Evolutionary conservation across 2,329 filamentous ascomycete species (phyloP), one percentile per base, ranked within the genome.

Genomic region (Davidsoniella virescens): DNA sequence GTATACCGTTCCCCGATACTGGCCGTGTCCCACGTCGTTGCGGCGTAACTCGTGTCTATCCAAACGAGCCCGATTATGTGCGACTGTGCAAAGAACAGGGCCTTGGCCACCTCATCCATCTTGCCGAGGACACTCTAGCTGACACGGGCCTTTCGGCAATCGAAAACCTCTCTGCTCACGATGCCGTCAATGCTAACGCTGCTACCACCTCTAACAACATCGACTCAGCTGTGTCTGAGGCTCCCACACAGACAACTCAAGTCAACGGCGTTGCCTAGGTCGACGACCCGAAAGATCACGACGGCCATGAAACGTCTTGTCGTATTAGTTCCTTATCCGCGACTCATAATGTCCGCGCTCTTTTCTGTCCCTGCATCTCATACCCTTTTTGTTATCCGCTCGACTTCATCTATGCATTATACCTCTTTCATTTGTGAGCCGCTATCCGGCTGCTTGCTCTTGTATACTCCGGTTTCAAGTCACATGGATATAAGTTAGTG

Each of bases 21-120:
- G 65, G 66, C 23, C 68, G 70, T 38, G 71, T 76, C 14, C 75
- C 76, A 3, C 70, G 76, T 37, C 69, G 72, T 33, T 45, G 33
- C 16, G 69, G 76, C 4, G 57, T 80, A 10, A 60, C 70, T 2
- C 69, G 70, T 17, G 72, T 78, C 2, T 64, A 66, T 10, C 69
- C 72, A 5, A 67, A 72, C 42, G 76, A 80, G 47, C 71, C 75
- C 2, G 75, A 78, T 26, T 80, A 78, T 55, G 63, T 63, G 23
- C 67, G 67, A 29, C 61, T 78, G 16, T 78, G 72, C 58, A 62
- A 68, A 49, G 71, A 78, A 53, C 75, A 80, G 59, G 72, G 73
- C n/a, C 65, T 78, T 5, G 64, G 66, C 10, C 68, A 80, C 61
- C 66, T 79, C 46, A 50, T 78, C 52, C 64, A 65, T 26, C 39